Conservation (phyloP, 495 filamentous ascomycete species). For the Neurospora discreta region DNA sequence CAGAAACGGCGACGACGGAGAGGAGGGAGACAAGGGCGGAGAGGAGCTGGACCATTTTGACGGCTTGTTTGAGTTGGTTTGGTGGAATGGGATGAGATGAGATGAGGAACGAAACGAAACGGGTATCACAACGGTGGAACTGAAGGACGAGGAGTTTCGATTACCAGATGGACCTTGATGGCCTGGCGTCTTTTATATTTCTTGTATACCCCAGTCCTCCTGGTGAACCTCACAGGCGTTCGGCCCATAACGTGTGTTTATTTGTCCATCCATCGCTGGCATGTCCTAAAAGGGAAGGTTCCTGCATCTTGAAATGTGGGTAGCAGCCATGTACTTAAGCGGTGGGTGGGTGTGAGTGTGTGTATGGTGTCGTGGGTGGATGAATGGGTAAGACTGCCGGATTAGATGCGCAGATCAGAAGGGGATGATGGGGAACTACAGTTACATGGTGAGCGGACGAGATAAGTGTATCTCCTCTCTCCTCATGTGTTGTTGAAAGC, state of each 20-base stretch:
- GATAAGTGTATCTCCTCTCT: not conserved
- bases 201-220: not conserved
- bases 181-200: not conserved
- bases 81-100: not conserved
- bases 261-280: not conserved
- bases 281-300: not conserved
- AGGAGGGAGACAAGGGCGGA: conserved; percentile 8
- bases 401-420: not conserved
- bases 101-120: not conserved
- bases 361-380: not conserved
- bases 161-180: not conserved
- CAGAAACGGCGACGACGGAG: conserved; percentile 17
- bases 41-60: not conserved
- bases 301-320: not conserved
- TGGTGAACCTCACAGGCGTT: not conserved
- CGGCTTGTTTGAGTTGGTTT: not conserved
- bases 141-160: not conserved
- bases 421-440: not conserved
- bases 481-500: not conserved
- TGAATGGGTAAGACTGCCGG: not conserved
- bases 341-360: not conserved
- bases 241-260: not conserved
- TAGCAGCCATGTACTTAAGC: not conserved
- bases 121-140: not conserved
- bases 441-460: not conserved